These are phyloP conservation scores for Blastobotrys persicus DNA, from an alignment of 1,139 yeast species.

Conservation along the genomic window DNA sequence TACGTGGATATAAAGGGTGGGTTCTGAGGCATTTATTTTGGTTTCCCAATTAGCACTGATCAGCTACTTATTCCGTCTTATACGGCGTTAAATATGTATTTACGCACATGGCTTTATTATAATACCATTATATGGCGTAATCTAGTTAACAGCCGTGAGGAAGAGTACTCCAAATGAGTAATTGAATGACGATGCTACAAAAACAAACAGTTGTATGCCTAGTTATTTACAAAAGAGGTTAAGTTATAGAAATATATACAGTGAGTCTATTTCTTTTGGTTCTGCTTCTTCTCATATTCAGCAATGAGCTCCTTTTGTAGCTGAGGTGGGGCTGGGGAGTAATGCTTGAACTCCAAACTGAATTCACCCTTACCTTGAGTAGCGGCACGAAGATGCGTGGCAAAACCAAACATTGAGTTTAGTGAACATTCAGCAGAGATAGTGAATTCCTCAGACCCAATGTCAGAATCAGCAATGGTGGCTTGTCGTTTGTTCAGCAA, in stretches of 20 bases:
- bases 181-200: no score
- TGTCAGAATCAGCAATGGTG: slow-evolving; percentile 88
- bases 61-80: no score
- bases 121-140: no score
- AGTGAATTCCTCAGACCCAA: slow-evolving; percentile 92
- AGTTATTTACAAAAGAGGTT: no score
- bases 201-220: no score
- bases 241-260: slow-evolving; percentile 11
- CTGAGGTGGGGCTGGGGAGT: slow-evolving; percentile 87
- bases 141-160: no score
- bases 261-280: slow-evolving; percentile 27
- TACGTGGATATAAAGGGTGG: no score
- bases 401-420: slow-evolving; percentile 94
- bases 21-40: no score
- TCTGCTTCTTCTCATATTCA: slow-evolving; percentile 64
- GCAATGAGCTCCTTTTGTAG: slow-evolving; percentile 88
- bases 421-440: slow-evolving; percentile 92
- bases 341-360: slow-evolving; percentile 88
- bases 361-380: slow-evolving; percentile 99
- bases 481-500: slow-evolving; percentile 90
- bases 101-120: no score
- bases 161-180: no score
- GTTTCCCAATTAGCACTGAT: no score
- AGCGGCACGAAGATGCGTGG: slow-evolving; percentile 90
- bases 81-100: no score